A percentile compares a stretch with the other conserved stretches of the same genome.
Conservation (phyloP, 306 rosid genomes). For the Cicer judaicum region DNA sequence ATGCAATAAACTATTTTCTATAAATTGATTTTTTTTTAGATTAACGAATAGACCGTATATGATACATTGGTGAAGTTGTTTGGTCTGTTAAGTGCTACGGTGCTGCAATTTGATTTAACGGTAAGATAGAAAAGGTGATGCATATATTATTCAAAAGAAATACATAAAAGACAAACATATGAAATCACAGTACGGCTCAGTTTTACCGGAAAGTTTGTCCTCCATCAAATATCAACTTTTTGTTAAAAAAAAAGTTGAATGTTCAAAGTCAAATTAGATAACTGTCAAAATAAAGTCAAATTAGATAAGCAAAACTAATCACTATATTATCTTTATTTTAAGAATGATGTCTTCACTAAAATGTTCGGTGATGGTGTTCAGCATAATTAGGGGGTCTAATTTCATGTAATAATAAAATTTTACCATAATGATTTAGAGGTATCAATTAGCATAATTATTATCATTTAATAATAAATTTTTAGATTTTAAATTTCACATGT, state of each 20-base stretch:
- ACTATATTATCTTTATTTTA: not conserved
- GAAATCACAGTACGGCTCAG: not conserved
- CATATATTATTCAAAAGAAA: not conserved
- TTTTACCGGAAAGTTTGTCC: conserved; percentile 10
- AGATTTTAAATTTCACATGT: too few relatives aligned
- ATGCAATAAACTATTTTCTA: too few relatives aligned
- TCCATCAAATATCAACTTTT: not conserved
- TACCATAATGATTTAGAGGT: too few relatives aligned
- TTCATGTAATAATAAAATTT: fast-evolving
- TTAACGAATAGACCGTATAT: not conserved
- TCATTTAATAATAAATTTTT: too few relatives aligned
- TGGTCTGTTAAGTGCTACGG: not conserved
- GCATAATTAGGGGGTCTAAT: too few relatives aligned
- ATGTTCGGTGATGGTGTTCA: too few relatives aligned
- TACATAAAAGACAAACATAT: not conserved
- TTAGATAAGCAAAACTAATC: not conserved
- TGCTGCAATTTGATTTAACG: not conserved
- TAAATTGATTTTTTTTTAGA: too few relatives aligned
- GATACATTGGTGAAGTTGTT: not conserved
- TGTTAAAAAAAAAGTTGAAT: not conserved
- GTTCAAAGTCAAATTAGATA: conserved; percentile 26
- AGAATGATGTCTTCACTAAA: too few relatives aligned
- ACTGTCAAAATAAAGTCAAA: not conserved
- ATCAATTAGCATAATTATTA: too few relatives aligned
- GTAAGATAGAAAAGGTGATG: conserved; percentile 8